Percentiles rank a stretch among this genome's conserved stretches.
phyloP scores from a whole-genome alignment of 805 yeast genomes.

The Saccharomycopsis schoenii region DNA sequence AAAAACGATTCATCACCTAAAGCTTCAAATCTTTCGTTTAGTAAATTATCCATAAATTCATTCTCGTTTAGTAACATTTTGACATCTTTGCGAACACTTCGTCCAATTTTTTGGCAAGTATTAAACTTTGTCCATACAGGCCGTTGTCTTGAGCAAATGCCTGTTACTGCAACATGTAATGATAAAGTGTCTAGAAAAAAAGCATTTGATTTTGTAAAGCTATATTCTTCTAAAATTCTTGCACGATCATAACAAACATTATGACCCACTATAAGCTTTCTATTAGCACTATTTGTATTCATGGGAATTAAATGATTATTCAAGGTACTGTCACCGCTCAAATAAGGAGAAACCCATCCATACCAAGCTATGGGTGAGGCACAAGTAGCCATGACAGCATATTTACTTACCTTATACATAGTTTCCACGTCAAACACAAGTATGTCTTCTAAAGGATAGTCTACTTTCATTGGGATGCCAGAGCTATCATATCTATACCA shows the following conservation, averaged over 20 bases:
- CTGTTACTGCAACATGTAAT: slow-evolving; percentile 79
- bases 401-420: slow-evolving; percentile 61
- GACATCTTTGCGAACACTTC: slow-evolving; percentile 8
- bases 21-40: slow-evolving; percentile 12
- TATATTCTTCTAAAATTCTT: slow-evolving; percentile 74
- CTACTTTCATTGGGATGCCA: slow-evolving; percentile 42
- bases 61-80: slow-evolving; percentile 21
- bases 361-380: slow-evolving; percentile 77
- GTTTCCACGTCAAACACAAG: slow-evolving; percentile 88
- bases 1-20: slow-evolving; percentile 19
- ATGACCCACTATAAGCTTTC: slow-evolving; percentile 69
- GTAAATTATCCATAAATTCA: slow-evolving; percentile 6
- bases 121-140: slow-evolving; percentile 60
- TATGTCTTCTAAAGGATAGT: slow-evolving; percentile 59
- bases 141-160: slow-evolving; percentile 88
- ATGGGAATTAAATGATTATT: slow-evolving; percentile 68
- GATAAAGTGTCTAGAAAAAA: slow-evolving; percentile 90
- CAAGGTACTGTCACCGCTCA: slow-evolving; percentile 38
- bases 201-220: slow-evolving; percentile 52
- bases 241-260: slow-evolving; percentile 89
- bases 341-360: slow-evolving; percentile 85
- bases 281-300: slow-evolving; percentile 35
- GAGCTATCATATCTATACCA: slow-evolving; percentile 63
- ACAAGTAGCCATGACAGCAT: slow-evolving; percentile 76
- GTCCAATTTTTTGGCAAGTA: slow-evolving; percentile 24